Evolutionary conservation across 345 rosid genomes (phyloP).

Genomic region (Theobroma cacao): DNA sequence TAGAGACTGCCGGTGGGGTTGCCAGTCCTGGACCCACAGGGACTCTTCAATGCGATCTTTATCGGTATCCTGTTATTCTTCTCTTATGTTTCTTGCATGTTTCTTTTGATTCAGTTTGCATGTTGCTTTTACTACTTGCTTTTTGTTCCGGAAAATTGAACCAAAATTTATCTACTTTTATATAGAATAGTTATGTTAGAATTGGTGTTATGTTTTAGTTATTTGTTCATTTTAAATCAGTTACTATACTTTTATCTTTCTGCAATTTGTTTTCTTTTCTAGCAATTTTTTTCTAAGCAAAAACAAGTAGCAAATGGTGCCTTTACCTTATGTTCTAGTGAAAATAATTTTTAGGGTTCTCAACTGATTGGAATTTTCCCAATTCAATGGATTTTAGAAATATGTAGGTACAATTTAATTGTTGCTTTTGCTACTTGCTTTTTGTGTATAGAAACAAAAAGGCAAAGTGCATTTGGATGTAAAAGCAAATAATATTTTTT

Average conservation of each 20-base stretch:
- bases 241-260: no score
- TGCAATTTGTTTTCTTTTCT: no score
- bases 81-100: not conserved
- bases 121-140: not conserved
- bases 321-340: not conserved
- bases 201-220: not conserved
- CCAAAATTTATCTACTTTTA: not conserved
- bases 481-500: not conserved
- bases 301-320: not conserved
- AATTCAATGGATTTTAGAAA: not conserved
- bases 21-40: constrained; percentile 94
- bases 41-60: constrained; percentile 87
- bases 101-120: not conserved
- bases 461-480: not conserved
- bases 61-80: constrained; percentile 40
- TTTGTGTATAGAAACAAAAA: not conserved
- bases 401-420: not conserved
- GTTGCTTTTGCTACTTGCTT: not conserved
- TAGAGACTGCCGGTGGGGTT: constrained; percentile 96
- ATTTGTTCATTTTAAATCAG: not conserved
- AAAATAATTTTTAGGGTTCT: not conserved
- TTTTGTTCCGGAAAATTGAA: not conserved
- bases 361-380: not conserved
- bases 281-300: not conserved
- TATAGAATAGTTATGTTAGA: not conserved